Base-by-base conservation (phyloP, 2,329 filamentous ascomycete species). In the Balansia obtecta region DNA sequence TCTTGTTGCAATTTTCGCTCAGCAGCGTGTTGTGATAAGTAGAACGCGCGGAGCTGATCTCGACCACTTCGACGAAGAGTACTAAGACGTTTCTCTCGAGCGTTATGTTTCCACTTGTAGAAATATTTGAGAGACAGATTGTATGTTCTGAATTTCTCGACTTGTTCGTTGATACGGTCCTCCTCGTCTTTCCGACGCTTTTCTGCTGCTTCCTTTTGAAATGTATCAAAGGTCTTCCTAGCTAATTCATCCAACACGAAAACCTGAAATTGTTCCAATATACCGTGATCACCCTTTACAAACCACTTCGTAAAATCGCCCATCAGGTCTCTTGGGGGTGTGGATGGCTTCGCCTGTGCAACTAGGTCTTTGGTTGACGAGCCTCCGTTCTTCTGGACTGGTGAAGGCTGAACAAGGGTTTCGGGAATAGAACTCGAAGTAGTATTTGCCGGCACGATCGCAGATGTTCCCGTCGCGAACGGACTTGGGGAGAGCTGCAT, bases 51-150 rank as follows among this genome's bases (percentile, higher is more conserved):
- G 54, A 75, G 68, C 53, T 75, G 70, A 40, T 78, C 74, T 47
- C 74, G 71, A 18, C 74, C 76, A 40, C 71, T 68, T 33, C 68
- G 69, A 8, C 77, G 73, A 20, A 79, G 69, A n/a, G 68, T 68
- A 50, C 71, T 69, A 15, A 76, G 68, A 3, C 73, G 69, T 16
- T 68, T 70, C 44, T 71, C 68, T 12, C 76, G 69, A 9, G 72
- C 74, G 39, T 64, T 69, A 13, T 72, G 61, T 46, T 71, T 73
- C 78, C 78, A 82, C 16, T 67, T 67, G 56, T 80, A 79, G 53
- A 80, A 79, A 60, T 69, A 81, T 45, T 73, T 78, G 52, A 79
- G 64, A 12, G 67, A 64, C 32, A 81, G 65, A 50, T 68, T 78
- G 57, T 76, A 72, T 3, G 56, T 58, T 38, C 73, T 69, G 55